Evolutionary conservation across 768 basidiomycete species (phyloP), one percentile per base, ranked within the genome.

Genomic region (Boletellus ananiceps): DNA sequence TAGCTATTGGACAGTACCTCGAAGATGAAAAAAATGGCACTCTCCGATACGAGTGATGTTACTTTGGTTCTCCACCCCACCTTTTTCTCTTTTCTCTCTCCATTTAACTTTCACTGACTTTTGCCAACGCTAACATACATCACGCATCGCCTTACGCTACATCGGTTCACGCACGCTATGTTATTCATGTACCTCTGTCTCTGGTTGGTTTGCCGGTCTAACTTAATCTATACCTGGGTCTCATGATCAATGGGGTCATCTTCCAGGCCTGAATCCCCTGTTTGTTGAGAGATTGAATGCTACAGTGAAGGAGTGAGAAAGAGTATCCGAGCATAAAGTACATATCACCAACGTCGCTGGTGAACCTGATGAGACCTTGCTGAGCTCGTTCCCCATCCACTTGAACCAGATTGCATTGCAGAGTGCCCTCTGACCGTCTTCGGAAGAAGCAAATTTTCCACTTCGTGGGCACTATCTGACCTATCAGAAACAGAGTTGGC

Each of bases 1-100:
- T 88, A 37, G 89, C 89, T n/a, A 88, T 92, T 57, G 87, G 87
- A 14, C 84, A 88, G 61, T 92, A 88, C 64, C 71, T 92, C 11
- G 88, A 89, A 55, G 89, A 92, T 55, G 86, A 89, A 63, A 85
- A 84, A 70, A 86, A 83, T 59, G 87, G 87, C 29, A 75, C 71
- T 40, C 62, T 89, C 41, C 72, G 74, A 50, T 54, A 63, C 37
- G 64, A 69, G 35, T 72, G 58, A 62, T 55, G 29, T 25, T 47
- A 52, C 36, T 38, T 19, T 46, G 38, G 18, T 19, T 34, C 15
- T 31, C 39, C 11, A 29, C 29, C 29, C 27, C 23, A 25, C 42
- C 18, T 36, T 33, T 19, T 33, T n/a, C 34, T 38, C 44, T 43
- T 45, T 29, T n/a, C 34, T 40, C 44, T 43, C 41, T n/a, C 4